Conservation (phyloP, 495 filamentous ascomycete species). For the Penicillium salamii region DNA sequence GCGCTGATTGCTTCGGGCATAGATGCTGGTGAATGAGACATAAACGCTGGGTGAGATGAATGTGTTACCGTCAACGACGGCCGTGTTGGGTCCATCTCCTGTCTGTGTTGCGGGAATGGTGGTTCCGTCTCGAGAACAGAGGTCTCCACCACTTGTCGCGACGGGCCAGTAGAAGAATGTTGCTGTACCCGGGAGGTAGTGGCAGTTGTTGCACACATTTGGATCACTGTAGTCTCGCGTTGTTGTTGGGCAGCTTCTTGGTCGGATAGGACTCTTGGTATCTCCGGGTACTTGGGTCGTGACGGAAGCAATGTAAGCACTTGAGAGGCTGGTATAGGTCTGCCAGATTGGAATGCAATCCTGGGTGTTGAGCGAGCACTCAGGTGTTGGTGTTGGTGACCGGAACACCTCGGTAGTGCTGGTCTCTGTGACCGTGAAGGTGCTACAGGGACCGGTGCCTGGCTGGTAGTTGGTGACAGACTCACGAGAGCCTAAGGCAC, state of each 20-base stretch:
- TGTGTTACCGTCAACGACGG: constrained; percentile 19
- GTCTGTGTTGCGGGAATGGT: constrained; percentile 17
- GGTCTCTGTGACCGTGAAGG: constrained; percentile 4
- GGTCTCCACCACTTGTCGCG: constrained; percentile 16
- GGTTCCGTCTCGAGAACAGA: constrained; percentile 21
- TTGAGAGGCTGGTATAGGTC: constrained; percentile 16
- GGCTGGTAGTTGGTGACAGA: constrained; percentile 16
- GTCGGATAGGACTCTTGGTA: constrained; percentile 20
- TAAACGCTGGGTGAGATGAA: constrained; percentile 24
- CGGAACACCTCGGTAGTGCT: constrained; percentile 10
- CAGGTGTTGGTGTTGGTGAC: constrained; percentile 5
- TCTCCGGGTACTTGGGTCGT: constrained; percentile 14
- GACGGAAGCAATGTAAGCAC: constrained; percentile 6
- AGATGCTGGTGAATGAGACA: constrained; percentile 26
- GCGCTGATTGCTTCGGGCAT: constrained; percentile 22
- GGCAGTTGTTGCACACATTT: constrained; percentile 21
- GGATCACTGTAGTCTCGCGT: constrained; percentile 11
- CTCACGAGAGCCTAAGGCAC: constrained; percentile 21
- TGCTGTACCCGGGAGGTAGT: constrained; percentile 24
- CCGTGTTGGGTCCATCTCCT: constrained; percentile 18
- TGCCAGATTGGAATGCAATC: constrained; percentile 26
- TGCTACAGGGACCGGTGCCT: constrained; percentile 19
- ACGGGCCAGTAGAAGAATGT: constrained; percentile 32
- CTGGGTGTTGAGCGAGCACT: constrained; percentile 11
- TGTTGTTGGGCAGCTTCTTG: constrained; percentile 12